These are phyloP conservation scores for Oxyria digyna DNA, from an alignment of 148 eudicot genomes.

Conservation along the genomic window DNA sequence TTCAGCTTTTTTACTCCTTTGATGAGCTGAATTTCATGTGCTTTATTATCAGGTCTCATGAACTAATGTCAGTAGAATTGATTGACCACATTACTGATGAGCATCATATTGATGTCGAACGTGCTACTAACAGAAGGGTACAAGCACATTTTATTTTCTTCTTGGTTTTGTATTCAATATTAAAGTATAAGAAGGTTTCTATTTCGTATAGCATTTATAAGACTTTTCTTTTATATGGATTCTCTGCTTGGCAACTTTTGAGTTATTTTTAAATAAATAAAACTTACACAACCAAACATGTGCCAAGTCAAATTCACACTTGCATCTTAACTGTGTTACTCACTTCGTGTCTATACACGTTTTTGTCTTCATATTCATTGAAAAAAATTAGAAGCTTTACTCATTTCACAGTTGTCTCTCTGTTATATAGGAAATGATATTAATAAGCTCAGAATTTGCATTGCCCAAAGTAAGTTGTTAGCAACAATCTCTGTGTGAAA, in stretches of 20 bases:
- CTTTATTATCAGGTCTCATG: constrained; percentile 64
- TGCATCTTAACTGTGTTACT: too few relatives aligned
- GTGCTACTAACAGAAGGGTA: constrained; percentile 49
- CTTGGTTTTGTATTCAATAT: background rate
- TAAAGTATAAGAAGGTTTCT: background rate
- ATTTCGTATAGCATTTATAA: too few relatives aligned
- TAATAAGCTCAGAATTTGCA: too few relatives aligned
- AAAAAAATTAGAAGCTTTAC: background rate
- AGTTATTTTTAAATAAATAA: too few relatives aligned
- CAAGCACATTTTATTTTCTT: constrained; percentile 33
- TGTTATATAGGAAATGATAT: constrained; percentile 50
- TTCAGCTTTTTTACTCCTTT: background rate
- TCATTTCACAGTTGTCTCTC: background rate
- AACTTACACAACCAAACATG: too few relatives aligned
- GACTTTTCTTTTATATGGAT: too few relatives aligned
- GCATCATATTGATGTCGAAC: constrained; percentile 68
- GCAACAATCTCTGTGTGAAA: too few relatives aligned
- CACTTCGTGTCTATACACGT: background rate
- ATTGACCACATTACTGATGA: constrained; percentile 78
- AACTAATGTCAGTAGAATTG: constrained; percentile 78
- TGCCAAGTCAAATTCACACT: too few relatives aligned
- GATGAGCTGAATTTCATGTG: background rate
- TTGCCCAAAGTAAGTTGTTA: too few relatives aligned
- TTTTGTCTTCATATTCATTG: background rate
- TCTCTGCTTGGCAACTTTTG: too few relatives aligned